A percentile compares a stretch with the other conserved stretches of the same genome.
Conservation (phyloP, 805 yeast species). For the Wickerhamiella sorbophila region DNA sequence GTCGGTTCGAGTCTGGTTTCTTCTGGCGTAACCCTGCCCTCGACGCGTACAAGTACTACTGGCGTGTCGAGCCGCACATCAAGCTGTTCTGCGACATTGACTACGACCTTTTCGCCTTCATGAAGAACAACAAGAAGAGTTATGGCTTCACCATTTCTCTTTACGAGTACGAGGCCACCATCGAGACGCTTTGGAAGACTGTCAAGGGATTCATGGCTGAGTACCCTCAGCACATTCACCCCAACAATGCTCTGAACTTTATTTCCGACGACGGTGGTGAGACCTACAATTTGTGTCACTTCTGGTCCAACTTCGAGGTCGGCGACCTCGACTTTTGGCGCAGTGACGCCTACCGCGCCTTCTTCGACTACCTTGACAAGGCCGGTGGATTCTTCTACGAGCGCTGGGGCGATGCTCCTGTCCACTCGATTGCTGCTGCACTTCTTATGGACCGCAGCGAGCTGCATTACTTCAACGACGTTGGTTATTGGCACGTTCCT, state of each 20-base stretch:
- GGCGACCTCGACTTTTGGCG: conserved; percentile 62
- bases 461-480: conserved; percentile 56
- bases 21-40: conserved; percentile 60
- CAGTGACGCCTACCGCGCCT: conserved; percentile 39
- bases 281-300: conserved; percentile 71
- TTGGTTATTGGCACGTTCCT: conserved; percentile 57
- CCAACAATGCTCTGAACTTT: conserved; percentile 54
- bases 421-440: conserved; percentile 67
- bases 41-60: conserved; percentile 65
- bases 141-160: conserved; percentile 69
- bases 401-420: conserved; percentile 91
- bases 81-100: conserved; percentile 62
- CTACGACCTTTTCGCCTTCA: conserved; percentile 66
- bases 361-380: conserved; percentile 47
- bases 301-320: conserved; percentile 73
- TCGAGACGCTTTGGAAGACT: conserved; percentile 62
- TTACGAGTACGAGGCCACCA: conserved; percentile 55
- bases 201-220: conserved; percentile 48
- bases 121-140: conserved; percentile 57
- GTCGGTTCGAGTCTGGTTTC: conserved; percentile 75
- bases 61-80: conserved; percentile 86
- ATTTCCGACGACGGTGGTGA: conserved; percentile 56
- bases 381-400: conserved; percentile 74
- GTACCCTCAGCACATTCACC: conserved; percentile 44
- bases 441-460: conserved; percentile 41